A percentile compares a stretch with the other conserved stretches of the same genome.
Conservation (phyloP, 495 filamentous ascomycete genomes). For the Parathielavia appendiculata region DNA sequence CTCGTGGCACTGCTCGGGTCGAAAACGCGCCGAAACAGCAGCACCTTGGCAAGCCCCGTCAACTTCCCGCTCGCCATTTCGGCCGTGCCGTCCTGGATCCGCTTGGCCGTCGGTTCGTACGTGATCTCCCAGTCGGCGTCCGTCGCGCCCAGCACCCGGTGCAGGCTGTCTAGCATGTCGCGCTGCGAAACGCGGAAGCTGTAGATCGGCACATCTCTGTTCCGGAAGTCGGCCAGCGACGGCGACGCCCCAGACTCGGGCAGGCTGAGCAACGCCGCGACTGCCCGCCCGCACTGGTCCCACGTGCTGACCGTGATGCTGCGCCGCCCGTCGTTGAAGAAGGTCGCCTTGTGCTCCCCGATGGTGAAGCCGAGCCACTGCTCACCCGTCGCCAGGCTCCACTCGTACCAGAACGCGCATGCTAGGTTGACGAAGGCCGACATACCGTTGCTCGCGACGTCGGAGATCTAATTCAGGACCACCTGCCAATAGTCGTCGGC, state of each 20-base stretch:
- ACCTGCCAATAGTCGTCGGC: conserved; percentile 30
- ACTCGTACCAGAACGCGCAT: conserved; percentile 49
- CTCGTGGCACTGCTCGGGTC: conserved; percentile 41
- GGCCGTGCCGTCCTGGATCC: conserved; percentile 39
- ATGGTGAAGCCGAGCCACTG: conserved; percentile 34
- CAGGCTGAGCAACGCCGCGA: conserved; percentile 38
- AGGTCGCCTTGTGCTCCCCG: conserved; percentile 25
- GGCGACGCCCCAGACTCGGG: conserved; percentile 41
- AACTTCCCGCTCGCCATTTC: conserved; percentile 41
- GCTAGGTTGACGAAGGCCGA: conserved; percentile 33
- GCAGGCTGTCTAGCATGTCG: conserved; percentile 43
- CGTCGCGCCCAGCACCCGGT: conserved; percentile 51
- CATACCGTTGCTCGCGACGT: conserved; percentile 40
- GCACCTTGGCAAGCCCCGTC: conserved; percentile 44
- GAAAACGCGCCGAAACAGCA: conserved; percentile 53
- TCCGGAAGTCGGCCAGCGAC: conserved; percentile 34
- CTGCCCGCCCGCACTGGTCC: conserved; percentile 39
- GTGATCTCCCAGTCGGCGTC: conserved; percentile 54
- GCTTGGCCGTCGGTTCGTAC: conserved; percentile 38
- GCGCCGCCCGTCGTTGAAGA: conserved; percentile 35
- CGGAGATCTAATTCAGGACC: background rate
- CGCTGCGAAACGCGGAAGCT: conserved; percentile 45
- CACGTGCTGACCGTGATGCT: conserved; percentile 38
- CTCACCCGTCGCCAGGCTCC: conserved; percentile 30
- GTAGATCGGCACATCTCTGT: conserved; percentile 36